These are phyloP conservation scores for Paraphaeosphaeria sporulosa DNA, from an alignment of 2,329 filamentous ascomycete genomes.

Conservation along the genomic window DNA sequence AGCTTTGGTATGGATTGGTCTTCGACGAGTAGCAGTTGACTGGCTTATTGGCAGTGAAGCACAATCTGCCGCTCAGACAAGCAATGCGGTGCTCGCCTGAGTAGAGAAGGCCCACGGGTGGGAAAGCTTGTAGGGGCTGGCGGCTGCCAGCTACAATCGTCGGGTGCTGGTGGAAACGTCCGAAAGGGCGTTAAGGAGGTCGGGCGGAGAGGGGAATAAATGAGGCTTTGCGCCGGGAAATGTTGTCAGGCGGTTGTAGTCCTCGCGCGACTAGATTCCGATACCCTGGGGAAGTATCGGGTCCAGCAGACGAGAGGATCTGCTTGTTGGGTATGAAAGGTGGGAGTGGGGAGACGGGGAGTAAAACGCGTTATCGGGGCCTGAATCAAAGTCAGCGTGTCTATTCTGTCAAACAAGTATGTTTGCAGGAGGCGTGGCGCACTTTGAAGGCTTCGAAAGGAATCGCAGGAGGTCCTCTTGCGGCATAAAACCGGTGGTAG, in stretches of 20 bases:
- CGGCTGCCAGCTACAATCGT: slow-evolving; percentile 81
- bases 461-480: slow-evolving; percentile 89
- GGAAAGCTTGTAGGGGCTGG: slow-evolving; percentile 73
- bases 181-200: slow-evolving; percentile 87
- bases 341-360: slow-evolving; percentile 40
- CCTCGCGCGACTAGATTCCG: slow-evolving; percentile 78
- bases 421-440: slow-evolving; percentile 50
- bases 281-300: slow-evolving; percentile 86
- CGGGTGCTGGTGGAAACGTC: slow-evolving; percentile 62
- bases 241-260: slow-evolving; percentile 72
- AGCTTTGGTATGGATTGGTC: slow-evolving; percentile 14
- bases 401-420: slow-evolving; percentile 11
- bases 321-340: slow-evolving; percentile 51
- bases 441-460: slow-evolving; percentile 95
- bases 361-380: slow-evolving; percentile 72
- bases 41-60: slow-evolving; percentile 69
- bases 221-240: slow-evolving; percentile 85
- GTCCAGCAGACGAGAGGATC: slow-evolving; percentile 78
- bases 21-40: slow-evolving; percentile 21
- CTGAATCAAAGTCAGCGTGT: slow-evolving; percentile 48
- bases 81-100: slow-evolving; percentile 92
- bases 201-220: slow-evolving; percentile 82
- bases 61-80: slow-evolving; percentile 98
- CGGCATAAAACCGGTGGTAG: slow-evolving; percentile 71
- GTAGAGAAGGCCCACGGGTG: slow-evolving; percentile 90